Percentiles rank a stretch among this genome's conserved stretches.
phyloP scores from a whole-genome alignment of 257 asterid species.

The Salvia splendens region DNA sequence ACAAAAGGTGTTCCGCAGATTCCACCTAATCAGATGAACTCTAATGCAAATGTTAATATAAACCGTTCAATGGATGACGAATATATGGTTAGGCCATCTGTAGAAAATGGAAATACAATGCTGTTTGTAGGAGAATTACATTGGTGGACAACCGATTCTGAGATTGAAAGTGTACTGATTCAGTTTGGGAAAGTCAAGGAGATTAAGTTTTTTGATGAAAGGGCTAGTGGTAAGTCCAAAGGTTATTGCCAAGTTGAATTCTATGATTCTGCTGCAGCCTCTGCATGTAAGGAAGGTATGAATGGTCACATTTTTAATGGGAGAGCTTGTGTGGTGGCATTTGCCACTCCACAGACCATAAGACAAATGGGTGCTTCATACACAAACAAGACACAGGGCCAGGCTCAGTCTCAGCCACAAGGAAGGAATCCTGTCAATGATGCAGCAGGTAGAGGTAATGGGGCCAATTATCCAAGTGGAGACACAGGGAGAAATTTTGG shows the following conservation, averaged over 20 bases:
- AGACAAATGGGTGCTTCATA: slow-evolving; percentile 77
- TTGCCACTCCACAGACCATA: slow-evolving; percentile 78
- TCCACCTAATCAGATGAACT: slow-evolving; percentile 45
- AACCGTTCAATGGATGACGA: slow-evolving; percentile 55
- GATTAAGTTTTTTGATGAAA: slow-evolving; percentile 85
- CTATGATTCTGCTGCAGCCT: slow-evolving; percentile 72
- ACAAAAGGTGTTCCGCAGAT: slow-evolving; percentile 50
- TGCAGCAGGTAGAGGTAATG: slow-evolving; percentile 66
- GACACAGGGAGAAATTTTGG: slow-evolving; percentile 67
- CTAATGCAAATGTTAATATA: slow-evolving; percentile 39
- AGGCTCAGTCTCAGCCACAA: slow-evolving; percentile 53
- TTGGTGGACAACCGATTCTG: slow-evolving; percentile 99
- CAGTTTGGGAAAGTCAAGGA: slow-evolving; percentile 91
- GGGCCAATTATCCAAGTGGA: slow-evolving; percentile 53
- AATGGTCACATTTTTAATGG: slow-evolving; percentile 82
- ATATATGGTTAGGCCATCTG: slow-evolving; percentile 49
- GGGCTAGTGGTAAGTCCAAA: slow-evolving; percentile 98
- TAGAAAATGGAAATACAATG: slow-evolving; percentile 68
- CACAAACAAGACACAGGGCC: slow-evolving; percentile 52
- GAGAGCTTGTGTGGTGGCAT: slow-evolving; percentile 91
- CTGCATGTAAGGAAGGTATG: slow-evolving; percentile 89
- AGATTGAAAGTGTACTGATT: slow-evolving; percentile 70
- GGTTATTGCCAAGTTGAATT: slow-evolving; percentile 97
- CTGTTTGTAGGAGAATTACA: slow-evolving; percentile 93
- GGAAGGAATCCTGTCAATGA: slow-evolving; percentile 66